Conservation (phyloP, 495 filamentous ascomycete genomes). For the Cercophora newfieldiana region DNA sequence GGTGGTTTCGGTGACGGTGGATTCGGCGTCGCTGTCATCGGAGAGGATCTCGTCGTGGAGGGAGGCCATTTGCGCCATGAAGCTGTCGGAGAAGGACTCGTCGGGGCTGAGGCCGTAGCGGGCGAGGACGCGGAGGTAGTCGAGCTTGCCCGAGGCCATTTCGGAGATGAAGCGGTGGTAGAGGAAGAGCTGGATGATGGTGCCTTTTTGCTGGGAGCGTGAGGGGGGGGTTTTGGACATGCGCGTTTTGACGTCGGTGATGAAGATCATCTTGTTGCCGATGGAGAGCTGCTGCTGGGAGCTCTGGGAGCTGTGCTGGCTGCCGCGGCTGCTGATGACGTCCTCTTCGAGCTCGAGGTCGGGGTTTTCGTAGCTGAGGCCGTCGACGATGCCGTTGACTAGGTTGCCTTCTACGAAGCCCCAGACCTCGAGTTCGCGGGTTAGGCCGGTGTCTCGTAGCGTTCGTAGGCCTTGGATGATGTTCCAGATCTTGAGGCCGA, state of each 20-base stretch:
- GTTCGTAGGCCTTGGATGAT: slow-evolving; percentile 80
- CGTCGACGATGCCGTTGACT: slow-evolving; percentile 88
- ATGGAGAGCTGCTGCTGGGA: slow-evolving; percentile 41
- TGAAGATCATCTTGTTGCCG: slow-evolving; percentile 71
- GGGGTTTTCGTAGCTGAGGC: slow-evolving; percentile 76
- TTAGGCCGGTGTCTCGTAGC: slow-evolving; percentile 74
- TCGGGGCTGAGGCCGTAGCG: slow-evolving; percentile 68
- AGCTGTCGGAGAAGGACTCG: slow-evolving; percentile 69
- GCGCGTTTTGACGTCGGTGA: slow-evolving; percentile 90
- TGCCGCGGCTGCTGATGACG: slow-evolving; percentile 35
- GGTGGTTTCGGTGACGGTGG: slow-evolving; percentile 13
- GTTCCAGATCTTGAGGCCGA: slow-evolving; percentile 89
- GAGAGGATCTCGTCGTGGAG: slow-evolving; percentile 61
- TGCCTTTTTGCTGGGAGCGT: slow-evolving; percentile 68
- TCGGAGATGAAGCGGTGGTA: slow-evolving; percentile 84
- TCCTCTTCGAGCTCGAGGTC: slow-evolving; percentile 65
- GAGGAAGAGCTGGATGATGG: slow-evolving; percentile 82
- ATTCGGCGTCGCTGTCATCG: slow-evolving; percentile 28
- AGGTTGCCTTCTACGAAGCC: slow-evolving; percentile 78
- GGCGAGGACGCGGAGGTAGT: slow-evolving; percentile 62
- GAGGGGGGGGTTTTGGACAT: slow-evolving; percentile 60
- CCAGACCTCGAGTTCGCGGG: slow-evolving; percentile 93
- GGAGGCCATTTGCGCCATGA: slow-evolving; percentile 74
- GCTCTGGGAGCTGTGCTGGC: slow-evolving; percentile 20
- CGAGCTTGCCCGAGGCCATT: slow-evolving; percentile 69